Conservation (phyloP, 176 grass and related monocot genomes). For the Oryza australiensis region DNA sequence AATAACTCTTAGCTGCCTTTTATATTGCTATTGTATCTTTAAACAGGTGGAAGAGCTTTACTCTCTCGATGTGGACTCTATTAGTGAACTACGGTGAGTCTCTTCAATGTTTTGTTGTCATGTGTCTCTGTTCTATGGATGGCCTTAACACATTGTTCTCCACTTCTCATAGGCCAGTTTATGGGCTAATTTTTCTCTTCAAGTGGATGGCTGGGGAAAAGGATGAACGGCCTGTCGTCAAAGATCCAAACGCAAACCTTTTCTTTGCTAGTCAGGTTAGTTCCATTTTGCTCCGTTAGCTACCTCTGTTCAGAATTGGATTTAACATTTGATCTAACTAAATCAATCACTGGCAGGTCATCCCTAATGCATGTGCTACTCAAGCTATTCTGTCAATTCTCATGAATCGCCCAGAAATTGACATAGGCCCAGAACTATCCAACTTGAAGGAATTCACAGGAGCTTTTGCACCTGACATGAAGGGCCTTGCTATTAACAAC, state of each 20-base stretch:
- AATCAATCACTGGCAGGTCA: conserved; percentile 58
- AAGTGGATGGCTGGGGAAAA: conserved; percentile 86
- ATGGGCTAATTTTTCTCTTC: conserved; percentile 95
- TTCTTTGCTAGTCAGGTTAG: conserved; percentile 77
- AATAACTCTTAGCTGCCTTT: background rate
- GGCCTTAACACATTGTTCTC: conserved; percentile 8
- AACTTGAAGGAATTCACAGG: conserved; percentile 88
- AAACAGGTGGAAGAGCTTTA: conserved; percentile 95
- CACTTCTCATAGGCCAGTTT: conserved; percentile 71
- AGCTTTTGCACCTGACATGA: conserved; percentile 85
- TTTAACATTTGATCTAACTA: conserved; percentile 19
- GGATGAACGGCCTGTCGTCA: conserved; percentile 59
- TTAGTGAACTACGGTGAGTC: conserved; percentile 69
- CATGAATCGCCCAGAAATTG: conserved; percentile 85
- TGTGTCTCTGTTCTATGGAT: background rate
- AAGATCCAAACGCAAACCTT: conserved; percentile 71
- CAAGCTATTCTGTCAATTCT: conserved; percentile 97
- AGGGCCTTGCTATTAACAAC: conserved; percentile 91
- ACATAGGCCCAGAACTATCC: conserved; percentile 87
- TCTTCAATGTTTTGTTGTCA: conserved; percentile 11
- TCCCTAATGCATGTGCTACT: conserved; percentile 95
- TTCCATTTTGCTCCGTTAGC: background rate
- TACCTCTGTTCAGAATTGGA: background rate
- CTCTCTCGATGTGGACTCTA: conserved; percentile 79
- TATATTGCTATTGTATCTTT: conserved; percentile 7